A percentile compares a stretch with the other conserved stretches of the same genome.
phyloP scores from a whole-genome alignment of 108 stramenopile species.

The Epithemia pelagica region DNA sequence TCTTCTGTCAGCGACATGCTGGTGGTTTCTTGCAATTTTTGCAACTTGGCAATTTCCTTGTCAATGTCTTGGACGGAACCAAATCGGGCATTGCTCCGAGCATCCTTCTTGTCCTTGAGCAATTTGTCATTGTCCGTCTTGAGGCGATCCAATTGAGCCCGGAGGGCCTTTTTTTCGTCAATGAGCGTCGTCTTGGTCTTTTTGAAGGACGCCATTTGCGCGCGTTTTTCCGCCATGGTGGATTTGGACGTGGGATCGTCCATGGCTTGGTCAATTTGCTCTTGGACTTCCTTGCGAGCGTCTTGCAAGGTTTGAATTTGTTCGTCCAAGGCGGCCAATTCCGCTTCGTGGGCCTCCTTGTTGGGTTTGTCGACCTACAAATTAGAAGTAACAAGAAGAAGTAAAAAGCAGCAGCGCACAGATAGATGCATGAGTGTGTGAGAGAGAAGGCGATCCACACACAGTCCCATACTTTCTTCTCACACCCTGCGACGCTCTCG shows the following conservation, averaged over 20 bases:
- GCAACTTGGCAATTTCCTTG: slow-evolving; percentile 70
- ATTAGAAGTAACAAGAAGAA: slow-evolving; percentile 5
- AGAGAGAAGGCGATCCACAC: no score
- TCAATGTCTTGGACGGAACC: slow-evolving; percentile 80
- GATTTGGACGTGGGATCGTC: slow-evolving; percentile 30
- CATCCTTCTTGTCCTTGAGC: slow-evolving; percentile 55
- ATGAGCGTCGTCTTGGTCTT: slow-evolving; percentile 65
- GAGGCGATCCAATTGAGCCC: slow-evolving; percentile 59
- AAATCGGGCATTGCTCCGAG: slow-evolving; percentile 64
- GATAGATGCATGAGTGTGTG: no score
- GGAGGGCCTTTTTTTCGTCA: slow-evolving; percentile 69
- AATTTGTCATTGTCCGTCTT: slow-evolving; percentile 56
- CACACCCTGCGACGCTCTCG: no score
- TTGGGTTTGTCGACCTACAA: slow-evolving; percentile 65
- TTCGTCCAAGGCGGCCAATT: slow-evolving; percentile 47
- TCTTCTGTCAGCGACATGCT: slow-evolving; percentile 92
- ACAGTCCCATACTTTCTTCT: no score
- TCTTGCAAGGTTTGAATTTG: slow-evolving; percentile 56
- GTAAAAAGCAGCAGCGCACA: background rate
- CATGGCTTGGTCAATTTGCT: slow-evolving; percentile 54
- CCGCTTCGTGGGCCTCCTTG: slow-evolving; percentile 60
- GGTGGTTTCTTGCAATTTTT: slow-evolving; percentile 82
- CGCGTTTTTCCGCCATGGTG: slow-evolving; percentile 40
- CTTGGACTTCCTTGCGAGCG: slow-evolving; percentile 41
- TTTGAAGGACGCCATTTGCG: slow-evolving; percentile 47